A percentile compares a stretch with the other conserved stretches of the same genome.
Conservation (phyloP, 306 rosid genomes). For the Sophora flavescens region DNA sequence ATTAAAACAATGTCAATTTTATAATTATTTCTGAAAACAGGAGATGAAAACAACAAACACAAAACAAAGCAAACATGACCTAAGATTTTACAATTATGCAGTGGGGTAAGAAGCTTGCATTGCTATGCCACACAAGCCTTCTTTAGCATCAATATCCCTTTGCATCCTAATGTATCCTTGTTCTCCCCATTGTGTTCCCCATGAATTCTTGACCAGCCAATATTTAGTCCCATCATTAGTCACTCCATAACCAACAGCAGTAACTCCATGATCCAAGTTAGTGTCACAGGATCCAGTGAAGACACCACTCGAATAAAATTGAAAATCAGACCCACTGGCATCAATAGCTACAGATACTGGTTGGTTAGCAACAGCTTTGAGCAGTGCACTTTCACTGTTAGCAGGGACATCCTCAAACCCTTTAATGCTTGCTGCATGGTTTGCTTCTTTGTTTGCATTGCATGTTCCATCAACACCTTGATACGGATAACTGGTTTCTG, state of each 20-base stretch:
- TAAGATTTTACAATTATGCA: conserved; percentile 28
- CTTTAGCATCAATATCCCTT: conserved; percentile 38
- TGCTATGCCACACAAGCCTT: conserved; percentile 54
- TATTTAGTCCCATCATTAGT: conserved; percentile 32
- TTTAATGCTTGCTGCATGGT: conserved; percentile 43
- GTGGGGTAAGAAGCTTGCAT: conserved; percentile 50
- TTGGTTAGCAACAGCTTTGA: conserved; percentile 51
- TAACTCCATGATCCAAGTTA: conserved; percentile 53
- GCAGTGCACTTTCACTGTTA: conserved; percentile 47
- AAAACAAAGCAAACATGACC: no score
- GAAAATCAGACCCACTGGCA: conserved; percentile 50
- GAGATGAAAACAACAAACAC: no score
- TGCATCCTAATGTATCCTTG: conserved; percentile 53
- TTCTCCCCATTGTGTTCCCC: conserved; percentile 53
- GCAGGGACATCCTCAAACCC: conserved; percentile 51
- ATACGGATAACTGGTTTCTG: conserved; percentile 48
- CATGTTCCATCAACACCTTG: conserved; percentile 39
- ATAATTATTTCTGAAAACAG: no score
- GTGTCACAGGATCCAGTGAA: conserved; percentile 48
- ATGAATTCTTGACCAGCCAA: conserved; percentile 53
- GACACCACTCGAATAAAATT: conserved; percentile 47
- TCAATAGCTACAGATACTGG: conserved; percentile 54
- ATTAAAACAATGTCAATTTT: no score
- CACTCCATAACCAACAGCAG: conserved; percentile 48
- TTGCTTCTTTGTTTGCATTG: conserved; percentile 20